phyloP scores from a whole-genome alignment of 129 eudicot species.

The Dittrichia graveolens region DNA sequence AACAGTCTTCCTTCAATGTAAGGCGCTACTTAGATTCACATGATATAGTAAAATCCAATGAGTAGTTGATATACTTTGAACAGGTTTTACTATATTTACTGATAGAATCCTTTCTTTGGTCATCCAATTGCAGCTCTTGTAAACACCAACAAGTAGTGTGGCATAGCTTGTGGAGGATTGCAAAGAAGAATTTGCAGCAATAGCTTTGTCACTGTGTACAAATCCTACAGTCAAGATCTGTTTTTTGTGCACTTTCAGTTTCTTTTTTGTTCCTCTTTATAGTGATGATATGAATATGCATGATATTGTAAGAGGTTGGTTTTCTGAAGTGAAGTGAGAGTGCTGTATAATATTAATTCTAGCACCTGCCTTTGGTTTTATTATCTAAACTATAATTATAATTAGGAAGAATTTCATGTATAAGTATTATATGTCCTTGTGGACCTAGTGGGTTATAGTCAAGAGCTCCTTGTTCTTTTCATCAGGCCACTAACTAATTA shows the following conservation, averaged over 20 bases:
- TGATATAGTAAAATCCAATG: too few relatives aligned
- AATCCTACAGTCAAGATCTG: background rate
- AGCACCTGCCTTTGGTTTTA: background rate
- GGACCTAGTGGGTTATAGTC: too few relatives aligned
- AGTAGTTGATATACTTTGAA: background rate
- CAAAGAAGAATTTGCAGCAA: background rate
- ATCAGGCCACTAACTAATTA: too few relatives aligned
- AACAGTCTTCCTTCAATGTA: too few relatives aligned
- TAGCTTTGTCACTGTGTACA: background rate
- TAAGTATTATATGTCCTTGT: too few relatives aligned
- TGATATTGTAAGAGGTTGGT: constrained; percentile 11
- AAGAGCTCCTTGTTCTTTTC: too few relatives aligned
- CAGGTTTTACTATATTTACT: background rate
- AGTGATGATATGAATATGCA: background rate
- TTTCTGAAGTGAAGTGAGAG: constrained; percentile 4
- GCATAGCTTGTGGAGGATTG: background rate
- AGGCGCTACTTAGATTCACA: too few relatives aligned
- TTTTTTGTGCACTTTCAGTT: too few relatives aligned
- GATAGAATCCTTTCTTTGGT: background rate
- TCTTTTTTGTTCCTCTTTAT: too few relatives aligned
- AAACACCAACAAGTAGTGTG: constrained; percentile 1
- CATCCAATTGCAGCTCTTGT: constrained; percentile 14
- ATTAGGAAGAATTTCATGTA: too few relatives aligned
- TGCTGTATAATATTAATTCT: background rate
- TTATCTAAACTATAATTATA: background rate